A percentile compares a stretch with the other conserved stretches of the same genome.
Evolutionary conservation across 1,284 basidiomycete species (phyloP).

Genomic region (Cystobasidiaceae sp.): DNA sequence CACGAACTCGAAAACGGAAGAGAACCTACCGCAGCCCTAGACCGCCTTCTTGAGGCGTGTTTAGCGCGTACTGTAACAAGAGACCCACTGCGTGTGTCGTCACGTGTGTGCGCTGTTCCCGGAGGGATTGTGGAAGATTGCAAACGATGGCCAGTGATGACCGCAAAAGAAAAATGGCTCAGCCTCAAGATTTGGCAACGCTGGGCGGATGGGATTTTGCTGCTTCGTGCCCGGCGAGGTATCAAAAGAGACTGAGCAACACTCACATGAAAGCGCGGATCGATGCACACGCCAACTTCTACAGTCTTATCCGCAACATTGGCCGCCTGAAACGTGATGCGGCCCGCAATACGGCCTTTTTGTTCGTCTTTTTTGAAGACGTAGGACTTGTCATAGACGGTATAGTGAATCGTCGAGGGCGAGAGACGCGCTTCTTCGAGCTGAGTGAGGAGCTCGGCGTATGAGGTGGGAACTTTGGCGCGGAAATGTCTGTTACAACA

Average conservation of each 20-base stretch:
- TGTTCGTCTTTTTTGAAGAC: background rate
- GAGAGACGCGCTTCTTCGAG: slow-evolving; percentile 1
- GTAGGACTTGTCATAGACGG: slow-evolving; percentile 11
- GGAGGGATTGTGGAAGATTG: background rate
- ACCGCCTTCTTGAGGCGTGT: background rate
- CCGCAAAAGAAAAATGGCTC: background rate
- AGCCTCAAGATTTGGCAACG: no score
- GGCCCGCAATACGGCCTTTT: slow-evolving; percentile 1
- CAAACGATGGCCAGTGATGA: background rate
- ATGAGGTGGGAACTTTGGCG: slow-evolving; percentile 2
- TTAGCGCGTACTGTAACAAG: slow-evolving; percentile 54
- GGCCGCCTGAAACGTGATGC: slow-evolving; percentile 2
- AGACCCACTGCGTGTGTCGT: slow-evolving; percentile 58
- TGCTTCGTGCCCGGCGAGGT: background rate
- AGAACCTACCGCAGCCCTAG: slow-evolving; percentile 56
- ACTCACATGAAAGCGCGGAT: slow-evolving; percentile 47
- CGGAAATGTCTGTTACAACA: no score
- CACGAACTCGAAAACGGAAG: background rate
- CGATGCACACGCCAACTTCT: slow-evolving; percentile 35
- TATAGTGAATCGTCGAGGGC: background rate
- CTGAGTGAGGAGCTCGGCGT: slow-evolving; percentile 8
- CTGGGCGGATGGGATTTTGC: no score
- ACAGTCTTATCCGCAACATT: background rate
- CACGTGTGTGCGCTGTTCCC: slow-evolving; percentile 57
- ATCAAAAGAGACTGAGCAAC: background rate